Conservation (phyloP, 345 rosid genomes). For the Acer negundo region DNA sequence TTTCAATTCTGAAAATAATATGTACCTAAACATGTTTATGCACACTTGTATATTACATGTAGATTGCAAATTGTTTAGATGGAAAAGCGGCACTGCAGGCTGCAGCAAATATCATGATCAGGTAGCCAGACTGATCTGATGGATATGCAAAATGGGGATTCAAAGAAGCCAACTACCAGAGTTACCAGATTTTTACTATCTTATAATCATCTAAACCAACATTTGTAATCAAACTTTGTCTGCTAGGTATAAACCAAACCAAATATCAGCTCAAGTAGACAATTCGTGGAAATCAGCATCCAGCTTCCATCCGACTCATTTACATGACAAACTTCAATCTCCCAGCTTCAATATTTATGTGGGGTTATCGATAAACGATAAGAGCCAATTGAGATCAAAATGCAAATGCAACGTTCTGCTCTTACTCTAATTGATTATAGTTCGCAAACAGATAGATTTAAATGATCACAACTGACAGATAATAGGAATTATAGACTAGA, state of each 20-base stretch:
- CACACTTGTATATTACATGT: not conserved
- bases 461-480: not conserved
- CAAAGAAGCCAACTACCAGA: not conserved
- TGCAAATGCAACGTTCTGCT: not conserved
- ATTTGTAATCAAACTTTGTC: not conserved
- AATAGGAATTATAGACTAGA: not conserved
- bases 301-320: not conserved
- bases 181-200: not conserved
- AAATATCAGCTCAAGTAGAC: not conserved
- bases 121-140: not conserved
- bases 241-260: not conserved
- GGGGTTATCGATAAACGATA: not conserved
- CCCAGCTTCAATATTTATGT: constrained; percentile 10
- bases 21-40: not conserved
- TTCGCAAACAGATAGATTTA: not conserved
- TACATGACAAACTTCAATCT: not conserved
- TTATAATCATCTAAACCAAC: not conserved
- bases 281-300: not conserved
- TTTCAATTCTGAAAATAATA: not conserved
- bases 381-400: not conserved
- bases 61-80: not conserved
- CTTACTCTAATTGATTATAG: not conserved
- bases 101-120: not conserved
- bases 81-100: too few relatives aligned
- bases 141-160: not conserved